A percentile compares a stretch with the other conserved stretches of the same genome.
Conservation (phyloP, 371 early-diverging fungal genomes). For the Zancudomyces culisetae region DNA sequence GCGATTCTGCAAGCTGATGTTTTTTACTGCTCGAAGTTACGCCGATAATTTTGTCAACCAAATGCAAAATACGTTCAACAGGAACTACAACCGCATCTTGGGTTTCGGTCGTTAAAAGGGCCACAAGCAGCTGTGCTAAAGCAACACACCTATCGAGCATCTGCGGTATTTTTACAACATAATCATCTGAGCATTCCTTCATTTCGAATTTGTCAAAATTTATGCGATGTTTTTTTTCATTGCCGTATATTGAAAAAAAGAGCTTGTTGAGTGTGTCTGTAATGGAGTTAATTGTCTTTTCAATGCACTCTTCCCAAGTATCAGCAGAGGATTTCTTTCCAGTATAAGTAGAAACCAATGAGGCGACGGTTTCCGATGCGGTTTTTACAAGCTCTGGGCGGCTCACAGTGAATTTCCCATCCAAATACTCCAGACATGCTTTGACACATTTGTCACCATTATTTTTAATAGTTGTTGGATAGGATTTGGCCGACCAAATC, state of each 20-base stretch:
- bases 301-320: neutral
- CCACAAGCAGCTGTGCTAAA: neutral
- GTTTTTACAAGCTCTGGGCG: neutral
- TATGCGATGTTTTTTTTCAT: neutral
- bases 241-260: neutral
- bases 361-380: neutral
- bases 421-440: neutral
- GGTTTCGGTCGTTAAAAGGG: neutral
- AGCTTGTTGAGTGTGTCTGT: neutral
- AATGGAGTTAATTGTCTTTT: neutral
- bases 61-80: neutral
- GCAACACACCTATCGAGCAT: neutral
- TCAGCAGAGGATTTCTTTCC: neutral
- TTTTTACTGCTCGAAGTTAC: neutral
- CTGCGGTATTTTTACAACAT: neutral
- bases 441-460: neutral
- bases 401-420: neutral
- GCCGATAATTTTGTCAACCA: neutral
- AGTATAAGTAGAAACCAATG: neutral
- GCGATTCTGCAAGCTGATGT: neutral
- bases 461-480: neutral
- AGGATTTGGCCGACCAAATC: neutral
- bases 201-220: neutral
- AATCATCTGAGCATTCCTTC: neutral
- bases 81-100: neutral